These are phyloP conservation scores for Truncatella angustata DNA, from an alignment of 2,329 filamentous ascomycete species.

Conservation along the genomic window DNA sequence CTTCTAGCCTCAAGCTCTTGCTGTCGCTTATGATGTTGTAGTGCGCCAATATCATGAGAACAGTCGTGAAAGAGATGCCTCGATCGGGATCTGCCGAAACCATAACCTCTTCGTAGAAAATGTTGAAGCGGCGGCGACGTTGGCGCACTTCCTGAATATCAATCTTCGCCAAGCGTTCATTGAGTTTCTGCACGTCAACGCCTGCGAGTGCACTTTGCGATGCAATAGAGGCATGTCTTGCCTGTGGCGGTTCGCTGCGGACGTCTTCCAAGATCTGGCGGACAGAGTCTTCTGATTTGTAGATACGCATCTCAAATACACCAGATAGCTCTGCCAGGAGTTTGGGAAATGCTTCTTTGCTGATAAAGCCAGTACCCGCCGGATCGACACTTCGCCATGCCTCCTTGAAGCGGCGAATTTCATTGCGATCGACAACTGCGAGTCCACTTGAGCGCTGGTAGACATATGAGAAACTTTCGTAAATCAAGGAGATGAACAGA, in stretches of 20 bases:
- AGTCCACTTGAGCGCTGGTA: constrained; percentile 96
- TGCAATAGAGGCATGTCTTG: constrained; percentile 54
- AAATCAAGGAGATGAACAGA: constrained; percentile 96
- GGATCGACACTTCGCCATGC: constrained; percentile 97
- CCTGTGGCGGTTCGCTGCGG: constrained; percentile 52
- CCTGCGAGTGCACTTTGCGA: constrained; percentile 52
- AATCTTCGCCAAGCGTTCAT: constrained; percentile 68
- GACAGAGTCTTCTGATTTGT: constrained; percentile 86
- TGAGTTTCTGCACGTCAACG: constrained; percentile 74
- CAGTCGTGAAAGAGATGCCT: constrained; percentile 87
- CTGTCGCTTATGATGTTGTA: constrained; percentile 99
- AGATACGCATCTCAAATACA: constrained; percentile 95
- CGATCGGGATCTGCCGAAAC: constrained; percentile 86
- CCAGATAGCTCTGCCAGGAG: constrained; percentile 90
- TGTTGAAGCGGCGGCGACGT: constrained; percentile 77
- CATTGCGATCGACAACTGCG: constrained; percentile 84
- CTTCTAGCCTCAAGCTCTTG: constrained; percentile 91
- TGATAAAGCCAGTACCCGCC: constrained; percentile 85
- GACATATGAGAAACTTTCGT: constrained; percentile 98
- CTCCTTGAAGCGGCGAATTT: constrained; percentile 95
- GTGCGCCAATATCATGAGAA: constrained; percentile 93
- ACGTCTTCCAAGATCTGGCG: constrained; percentile 84
- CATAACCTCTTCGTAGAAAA: constrained; percentile 96
- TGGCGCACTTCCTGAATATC: constrained; percentile 73
- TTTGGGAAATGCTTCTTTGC: constrained; percentile 83